Percentiles rank a stretch among this genome's conserved stretches.
phyloP scores from a whole-genome alignment of 352 stramenopile genomes.

The Salisapilia sapeloensis region DNA sequence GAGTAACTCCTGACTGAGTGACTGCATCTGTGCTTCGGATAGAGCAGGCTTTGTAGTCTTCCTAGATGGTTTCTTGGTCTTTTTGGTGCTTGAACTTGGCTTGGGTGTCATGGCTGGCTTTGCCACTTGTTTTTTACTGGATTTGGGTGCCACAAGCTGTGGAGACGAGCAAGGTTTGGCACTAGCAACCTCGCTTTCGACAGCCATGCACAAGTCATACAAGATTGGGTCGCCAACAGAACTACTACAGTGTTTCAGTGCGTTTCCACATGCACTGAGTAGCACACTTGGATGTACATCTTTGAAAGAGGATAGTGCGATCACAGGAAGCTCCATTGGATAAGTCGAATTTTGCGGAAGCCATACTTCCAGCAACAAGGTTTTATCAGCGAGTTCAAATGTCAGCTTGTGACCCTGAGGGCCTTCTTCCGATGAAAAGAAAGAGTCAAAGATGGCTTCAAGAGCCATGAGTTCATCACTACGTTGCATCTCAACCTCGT shows the following conservation, averaged over 20 bases:
- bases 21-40: slow-evolving; percentile 13
- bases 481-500: slow-evolving; percentile 29
- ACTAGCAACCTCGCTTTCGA: no score
- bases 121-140: no score
- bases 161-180: no score
- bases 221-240: slow-evolving; percentile 60
- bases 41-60: slow-evolving; percentile 10
- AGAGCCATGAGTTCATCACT: slow-evolving; percentile 66
- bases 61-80: no score
- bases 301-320: slow-evolving; percentile 19
- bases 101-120: background rate
- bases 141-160: no score
- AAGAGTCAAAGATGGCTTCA: slow-evolving; percentile 73
- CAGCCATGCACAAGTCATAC: slow-evolving; percentile 58
- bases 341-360: slow-evolving; percentile 32
- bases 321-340: slow-evolving; percentile 51
- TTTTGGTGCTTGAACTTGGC: slow-evolving; percentile 8
- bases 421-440: background rate
- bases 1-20: slow-evolving; percentile 25
- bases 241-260: slow-evolving; percentile 25
- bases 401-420: slow-evolving; percentile 12
- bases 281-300: slow-evolving; percentile 22
- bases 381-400: slow-evolving; percentile 25
- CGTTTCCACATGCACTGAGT: slow-evolving; percentile 21
- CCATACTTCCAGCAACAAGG: slow-evolving; percentile 33